These are phyloP conservation scores for Gamarada debralockiae DNA, from an alignment of 495 filamentous ascomycete genomes.

Conservation along the genomic window DNA sequence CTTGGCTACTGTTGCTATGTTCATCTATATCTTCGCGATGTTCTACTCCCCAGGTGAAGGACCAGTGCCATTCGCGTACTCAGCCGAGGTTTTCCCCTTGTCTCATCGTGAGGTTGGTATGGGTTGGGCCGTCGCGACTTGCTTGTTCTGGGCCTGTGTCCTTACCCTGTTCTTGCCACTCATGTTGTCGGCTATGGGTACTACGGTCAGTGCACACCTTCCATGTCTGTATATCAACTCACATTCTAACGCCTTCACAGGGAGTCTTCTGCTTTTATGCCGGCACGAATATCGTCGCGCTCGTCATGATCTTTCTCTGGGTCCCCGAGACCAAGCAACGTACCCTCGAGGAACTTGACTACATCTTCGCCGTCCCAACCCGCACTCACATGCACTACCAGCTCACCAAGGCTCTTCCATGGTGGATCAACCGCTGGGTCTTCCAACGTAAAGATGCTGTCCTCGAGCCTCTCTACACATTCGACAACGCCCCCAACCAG, in stretches of 20 bases:
- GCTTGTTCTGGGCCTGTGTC: conserved; percentile 61
- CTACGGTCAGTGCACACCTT: conserved; percentile 51
- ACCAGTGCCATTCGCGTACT: conserved; percentile 77
- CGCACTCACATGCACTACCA: conserved; percentile 61
- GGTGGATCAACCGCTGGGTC: conserved; percentile 63
- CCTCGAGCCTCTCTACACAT: conserved; percentile 61
- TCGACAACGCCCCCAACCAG: conserved; percentile 29
- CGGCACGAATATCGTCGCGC: conserved; percentile 61
- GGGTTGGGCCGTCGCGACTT: conserved; percentile 67
- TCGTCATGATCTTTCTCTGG: conserved; percentile 64
- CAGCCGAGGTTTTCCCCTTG: conserved; percentile 72
- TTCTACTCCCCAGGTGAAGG: conserved; percentile 78
- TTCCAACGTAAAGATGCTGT: conserved; percentile 47
- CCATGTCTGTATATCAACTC: conserved; percentile 61
- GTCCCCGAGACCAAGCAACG: conserved; percentile 67
- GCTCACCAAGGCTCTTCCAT: conserved; percentile 52
- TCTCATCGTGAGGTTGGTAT: conserved; percentile 72
- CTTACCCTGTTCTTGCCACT: conserved; percentile 63
- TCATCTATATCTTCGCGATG: conserved; percentile 64
- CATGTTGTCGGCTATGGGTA: conserved; percentile 43
- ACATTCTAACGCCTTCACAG: conserved; percentile 52
- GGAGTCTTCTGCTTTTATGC: conserved; percentile 51
- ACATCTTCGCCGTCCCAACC: conserved; percentile 72
- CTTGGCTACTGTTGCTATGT: conserved; percentile 60
- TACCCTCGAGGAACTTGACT: conserved; percentile 75